Conservation (phyloP, 306 rosid species). For the Malus sylvestris region DNA sequence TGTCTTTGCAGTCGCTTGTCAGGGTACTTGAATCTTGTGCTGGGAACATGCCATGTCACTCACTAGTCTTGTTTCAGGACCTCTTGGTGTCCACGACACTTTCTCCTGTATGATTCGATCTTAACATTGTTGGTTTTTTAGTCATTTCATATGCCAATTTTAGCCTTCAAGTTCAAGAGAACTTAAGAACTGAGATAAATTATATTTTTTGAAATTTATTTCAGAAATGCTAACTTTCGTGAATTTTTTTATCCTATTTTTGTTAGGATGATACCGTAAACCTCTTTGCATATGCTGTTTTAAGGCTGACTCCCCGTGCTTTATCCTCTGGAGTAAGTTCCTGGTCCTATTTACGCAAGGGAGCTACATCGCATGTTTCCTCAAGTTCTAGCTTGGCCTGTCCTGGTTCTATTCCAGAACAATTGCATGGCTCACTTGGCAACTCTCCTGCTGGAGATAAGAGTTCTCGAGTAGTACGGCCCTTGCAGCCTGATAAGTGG, state of each 20-base stretch:
- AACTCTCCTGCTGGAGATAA: slow-evolving; percentile 32
- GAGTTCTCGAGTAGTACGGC: slow-evolving; percentile 53
- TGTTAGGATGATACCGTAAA: slow-evolving; percentile 83
- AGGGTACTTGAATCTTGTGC: slow-evolving; percentile 70
- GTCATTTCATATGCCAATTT: neutral
- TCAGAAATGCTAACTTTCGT: neutral
- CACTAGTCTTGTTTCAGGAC: slow-evolving; percentile 85
- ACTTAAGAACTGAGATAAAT: neutral
- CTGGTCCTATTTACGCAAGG: slow-evolving; percentile 88
- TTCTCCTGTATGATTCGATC: slow-evolving; percentile 75
- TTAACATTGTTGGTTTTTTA: neutral
- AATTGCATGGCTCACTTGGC: slow-evolving; percentile 42
- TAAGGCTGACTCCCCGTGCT: slow-evolving; percentile 81
- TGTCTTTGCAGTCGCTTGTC: slow-evolving; percentile 82
- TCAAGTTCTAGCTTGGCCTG: slow-evolving; percentile 37
- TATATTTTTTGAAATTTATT: neutral
- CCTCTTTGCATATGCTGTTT: slow-evolving; percentile 86
- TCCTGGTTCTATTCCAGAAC: slow-evolving; percentile 49
- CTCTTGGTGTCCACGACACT: slow-evolving; percentile 91
- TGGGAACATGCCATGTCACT: slow-evolving; percentile 70
- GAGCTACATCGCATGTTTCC: slow-evolving; percentile 42
- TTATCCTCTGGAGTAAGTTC: slow-evolving; percentile 75
- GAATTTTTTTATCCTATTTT: slow-evolving; percentile 12
- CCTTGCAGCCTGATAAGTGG: slow-evolving; percentile 79
- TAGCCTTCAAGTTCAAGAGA: slow-evolving; percentile 2